Conservation (phyloP, 2,329 filamentous ascomycete species). For the Penicillium sp. region DNA sequence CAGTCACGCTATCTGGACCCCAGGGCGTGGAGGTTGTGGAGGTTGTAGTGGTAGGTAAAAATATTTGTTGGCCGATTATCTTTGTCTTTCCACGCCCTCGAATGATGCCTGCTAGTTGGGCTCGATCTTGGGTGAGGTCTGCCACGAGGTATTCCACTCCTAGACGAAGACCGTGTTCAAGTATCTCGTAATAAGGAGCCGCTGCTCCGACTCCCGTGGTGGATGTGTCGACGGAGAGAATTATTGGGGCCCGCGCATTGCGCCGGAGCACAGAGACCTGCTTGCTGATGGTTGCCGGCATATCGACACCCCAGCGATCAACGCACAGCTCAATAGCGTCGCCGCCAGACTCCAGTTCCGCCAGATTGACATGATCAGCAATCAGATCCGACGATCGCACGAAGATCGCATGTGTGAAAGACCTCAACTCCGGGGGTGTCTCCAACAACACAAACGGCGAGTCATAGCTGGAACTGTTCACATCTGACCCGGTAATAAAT, state of each 20-base stretch:
- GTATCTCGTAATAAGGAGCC: conserved; percentile 35
- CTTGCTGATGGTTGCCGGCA: conserved; percentile 54
- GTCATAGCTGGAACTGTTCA: conserved; percentile 56
- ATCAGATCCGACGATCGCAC: conserved; percentile 40
- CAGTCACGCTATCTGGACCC: conserved; percentile 35
- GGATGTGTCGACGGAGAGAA: conserved; percentile 55
- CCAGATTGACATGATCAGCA: conserved; percentile 44
- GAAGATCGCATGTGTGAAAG: conserved; percentile 47
- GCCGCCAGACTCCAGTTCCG: conserved; percentile 58
- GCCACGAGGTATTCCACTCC: conserved; percentile 44
- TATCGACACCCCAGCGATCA: conserved; percentile 56
- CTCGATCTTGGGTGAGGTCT: conserved; percentile 36
- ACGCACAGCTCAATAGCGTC: conserved; percentile 64
- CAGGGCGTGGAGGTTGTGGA: conserved; percentile 14
- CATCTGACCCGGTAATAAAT: conserved; percentile 56
- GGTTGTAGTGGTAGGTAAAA: conserved; percentile 28
- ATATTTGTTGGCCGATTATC: conserved; percentile 42
- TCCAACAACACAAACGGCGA: conserved; percentile 63
- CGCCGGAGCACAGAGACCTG: conserved; percentile 61
- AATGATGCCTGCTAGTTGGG: conserved; percentile 28
- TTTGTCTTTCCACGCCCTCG: conserved; percentile 42
- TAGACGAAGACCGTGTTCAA: conserved; percentile 42
- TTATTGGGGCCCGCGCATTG: conserved; percentile 58
- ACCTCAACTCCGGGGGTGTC: conserved; percentile 59
- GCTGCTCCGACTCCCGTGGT: conserved; percentile 17